Conservation (phyloP, 2,329 filamentous ascomycete species). For the Stachybotrys chartarum region DNA sequence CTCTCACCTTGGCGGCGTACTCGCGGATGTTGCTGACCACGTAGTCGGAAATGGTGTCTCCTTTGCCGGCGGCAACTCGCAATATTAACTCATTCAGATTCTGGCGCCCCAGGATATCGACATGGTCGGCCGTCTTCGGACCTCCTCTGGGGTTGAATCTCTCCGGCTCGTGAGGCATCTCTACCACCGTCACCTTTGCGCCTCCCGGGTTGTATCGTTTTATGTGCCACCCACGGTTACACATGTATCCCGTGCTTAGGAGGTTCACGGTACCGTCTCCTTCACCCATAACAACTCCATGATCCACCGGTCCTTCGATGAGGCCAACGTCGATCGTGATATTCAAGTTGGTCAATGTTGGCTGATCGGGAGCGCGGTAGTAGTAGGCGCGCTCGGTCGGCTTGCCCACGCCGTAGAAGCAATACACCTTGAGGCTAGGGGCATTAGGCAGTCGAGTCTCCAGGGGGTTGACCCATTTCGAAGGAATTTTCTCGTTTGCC, state of each 20-base stretch:
- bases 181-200: conserved; percentile 73
- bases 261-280: conserved; percentile 94
- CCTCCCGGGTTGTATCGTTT: conserved; percentile 88
- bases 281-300: conserved; percentile 90
- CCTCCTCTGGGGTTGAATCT: conserved; percentile 76
- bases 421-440: conserved; percentile 88
- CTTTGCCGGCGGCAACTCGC: conserved; percentile 76
- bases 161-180: conserved; percentile 97
- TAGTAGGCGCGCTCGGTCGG: conserved; percentile 89
- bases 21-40: conserved; percentile 75
- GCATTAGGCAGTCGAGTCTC: conserved; percentile 82
- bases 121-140: conserved; percentile 75
- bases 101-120: conserved; percentile 87
- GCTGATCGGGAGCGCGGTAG: conserved; percentile 64
- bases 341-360: conserved; percentile 60
- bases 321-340: conserved; percentile 65
- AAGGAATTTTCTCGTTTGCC: conserved; percentile 65
- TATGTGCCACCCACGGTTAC: conserved; percentile 87
- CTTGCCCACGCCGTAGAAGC: conserved; percentile 94
- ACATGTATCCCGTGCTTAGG: conserved; percentile 94
- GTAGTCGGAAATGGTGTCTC: conserved; percentile 68
- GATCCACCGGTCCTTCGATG: conserved; percentile 60
- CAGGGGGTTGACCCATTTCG: conserved; percentile 92
- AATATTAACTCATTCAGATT: conserved; percentile 88
- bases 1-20: conserved; percentile 77